Conservation (phyloP, 2,329 filamentous ascomycete genomes). For the Phialophora macrospora region DNA sequence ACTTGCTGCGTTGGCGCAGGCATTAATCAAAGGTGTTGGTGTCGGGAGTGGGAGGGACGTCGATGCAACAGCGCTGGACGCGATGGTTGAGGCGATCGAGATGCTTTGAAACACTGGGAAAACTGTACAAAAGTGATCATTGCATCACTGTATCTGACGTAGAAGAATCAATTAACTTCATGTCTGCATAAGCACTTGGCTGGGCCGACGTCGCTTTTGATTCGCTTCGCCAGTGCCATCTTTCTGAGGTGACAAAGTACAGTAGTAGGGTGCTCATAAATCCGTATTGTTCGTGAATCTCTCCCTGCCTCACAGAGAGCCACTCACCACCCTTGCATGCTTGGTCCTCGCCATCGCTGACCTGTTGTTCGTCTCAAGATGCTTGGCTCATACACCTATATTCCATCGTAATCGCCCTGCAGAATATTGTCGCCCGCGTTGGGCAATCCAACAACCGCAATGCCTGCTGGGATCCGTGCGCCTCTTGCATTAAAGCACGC, state of each 20-base stretch:
- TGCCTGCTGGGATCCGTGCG: conserved; percentile 60
- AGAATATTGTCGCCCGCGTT: conserved; percentile 62
- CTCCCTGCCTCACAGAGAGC: not conserved
- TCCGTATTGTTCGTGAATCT: not conserved
- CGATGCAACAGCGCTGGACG: conserved; percentile 27
- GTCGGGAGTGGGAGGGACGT: not conserved
- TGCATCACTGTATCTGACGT: not conserved
- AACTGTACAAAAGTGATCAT: not conserved
- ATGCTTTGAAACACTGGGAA: conserved; percentile 26
- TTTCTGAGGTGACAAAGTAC: not conserved
- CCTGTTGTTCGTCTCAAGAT: not conserved
- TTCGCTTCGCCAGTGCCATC: not conserved
- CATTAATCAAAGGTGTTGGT: conserved; percentile 10
- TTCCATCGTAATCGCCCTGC: conserved; percentile 15
- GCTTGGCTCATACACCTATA: not conserved
- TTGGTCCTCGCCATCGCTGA: not conserved
- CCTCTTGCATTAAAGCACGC: conserved; percentile 65
- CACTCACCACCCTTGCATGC: not conserved
- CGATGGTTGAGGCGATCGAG: conserved; percentile 38
- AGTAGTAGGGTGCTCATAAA: not conserved
- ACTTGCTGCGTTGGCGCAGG: conserved; percentile 49
- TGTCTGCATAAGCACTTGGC: not conserved
- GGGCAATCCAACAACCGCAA: conserved; percentile 65
- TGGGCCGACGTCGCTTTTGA: not conserved
- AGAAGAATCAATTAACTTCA: not conserved